These are phyloP conservation scores for Angophora floribunda DNA, from an alignment of 345 rosid genomes.

Conservation along the genomic window DNA sequence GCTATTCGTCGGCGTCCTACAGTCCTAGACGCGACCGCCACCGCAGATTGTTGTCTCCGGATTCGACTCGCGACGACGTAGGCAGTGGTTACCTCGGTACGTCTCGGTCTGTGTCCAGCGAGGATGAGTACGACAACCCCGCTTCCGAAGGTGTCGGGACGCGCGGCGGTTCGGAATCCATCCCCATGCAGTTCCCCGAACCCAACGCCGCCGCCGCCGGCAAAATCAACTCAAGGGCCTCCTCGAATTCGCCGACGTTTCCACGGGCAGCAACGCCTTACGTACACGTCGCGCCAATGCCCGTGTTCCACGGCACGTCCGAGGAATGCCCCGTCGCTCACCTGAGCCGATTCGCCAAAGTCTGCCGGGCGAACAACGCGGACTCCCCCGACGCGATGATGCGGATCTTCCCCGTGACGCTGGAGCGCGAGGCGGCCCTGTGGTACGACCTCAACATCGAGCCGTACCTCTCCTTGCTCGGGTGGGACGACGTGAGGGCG, in stretches of 20 bases:
- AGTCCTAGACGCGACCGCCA: background rate
- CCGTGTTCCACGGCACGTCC: slow-evolving; percentile 11
- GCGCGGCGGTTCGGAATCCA: background rate
- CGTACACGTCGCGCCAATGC: slow-evolving; percentile 20
- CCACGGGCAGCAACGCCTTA: background rate
- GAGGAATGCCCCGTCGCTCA: slow-evolving; percentile 17
- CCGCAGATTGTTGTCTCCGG: background rate
- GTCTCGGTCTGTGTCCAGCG: background rate
- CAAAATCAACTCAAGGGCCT: background rate
- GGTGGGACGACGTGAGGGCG: slow-evolving; percentile 19
- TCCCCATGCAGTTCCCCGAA: background rate
- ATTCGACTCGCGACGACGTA: background rate
- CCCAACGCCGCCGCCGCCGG: background rate
- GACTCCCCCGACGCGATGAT: background rate
- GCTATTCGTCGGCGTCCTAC: background rate
- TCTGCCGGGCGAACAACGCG: slow-evolving; percentile 27
- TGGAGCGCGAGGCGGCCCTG: slow-evolving; percentile 22
- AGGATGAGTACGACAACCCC: background rate
- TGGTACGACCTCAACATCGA: slow-evolving; percentile 33
- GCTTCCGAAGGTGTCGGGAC: background rate
- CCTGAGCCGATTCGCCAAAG: slow-evolving; percentile 25
- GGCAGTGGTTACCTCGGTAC: background rate
- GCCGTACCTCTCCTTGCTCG: slow-evolving; percentile 12
- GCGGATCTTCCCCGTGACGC: slow-evolving; percentile 32
- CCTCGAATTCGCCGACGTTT: background rate